Percentiles rank a stretch among this genome's conserved stretches.
Evolutionary conservation across 495 filamentous ascomycete species (phyloP).

Genomic region (Talaromyces proteolyticus): DNA sequence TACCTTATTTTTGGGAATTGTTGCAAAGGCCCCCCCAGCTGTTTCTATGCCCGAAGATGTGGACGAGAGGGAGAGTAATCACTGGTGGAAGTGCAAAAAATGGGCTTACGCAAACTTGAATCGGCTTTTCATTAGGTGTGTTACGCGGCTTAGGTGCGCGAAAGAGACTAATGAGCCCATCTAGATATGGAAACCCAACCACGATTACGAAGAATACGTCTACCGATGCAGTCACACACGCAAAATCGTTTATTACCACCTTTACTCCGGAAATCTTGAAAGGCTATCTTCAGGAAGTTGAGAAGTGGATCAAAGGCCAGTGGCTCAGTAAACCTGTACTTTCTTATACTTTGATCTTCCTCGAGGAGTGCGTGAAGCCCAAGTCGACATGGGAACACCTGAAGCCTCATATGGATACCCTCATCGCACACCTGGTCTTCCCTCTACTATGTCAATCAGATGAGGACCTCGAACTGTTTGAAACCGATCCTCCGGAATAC

Average conservation of each 20-base stretch:
- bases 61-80: conserved; percentile 82
- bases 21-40: conserved; percentile 77
- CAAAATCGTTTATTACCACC: conserved; percentile 82
- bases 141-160: no score
- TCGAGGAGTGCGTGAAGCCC: conserved; percentile 96
- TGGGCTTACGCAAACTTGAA: conserved; percentile 98
- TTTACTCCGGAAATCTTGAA: conserved; percentile 95
- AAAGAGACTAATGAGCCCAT: conserved; percentile 9
- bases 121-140: conserved; percentile 84
- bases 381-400: conserved; percentile 94
- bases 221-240: conserved; percentile 68
- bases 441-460: conserved; percentile 89
- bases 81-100: conserved; percentile 99
- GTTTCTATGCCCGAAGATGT: conserved; percentile 74
- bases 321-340: conserved; percentile 94
- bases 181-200: conserved; percentile 82
- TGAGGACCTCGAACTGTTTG: conserved; percentile 91
- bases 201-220: conserved; percentile 60
- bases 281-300: conserved; percentile 85
- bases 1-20: conserved; percentile 82
- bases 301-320: conserved; percentile 94
- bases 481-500: conserved; percentile 91
- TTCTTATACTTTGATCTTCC: conserved; percentile 84
- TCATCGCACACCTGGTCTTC: conserved; percentile 91
- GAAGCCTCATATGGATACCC: conserved; percentile 84